Base-by-base conservation (phyloP, 2,329 filamentous ascomycete genomes). In the Colletotrichum acutatum region DNA sequence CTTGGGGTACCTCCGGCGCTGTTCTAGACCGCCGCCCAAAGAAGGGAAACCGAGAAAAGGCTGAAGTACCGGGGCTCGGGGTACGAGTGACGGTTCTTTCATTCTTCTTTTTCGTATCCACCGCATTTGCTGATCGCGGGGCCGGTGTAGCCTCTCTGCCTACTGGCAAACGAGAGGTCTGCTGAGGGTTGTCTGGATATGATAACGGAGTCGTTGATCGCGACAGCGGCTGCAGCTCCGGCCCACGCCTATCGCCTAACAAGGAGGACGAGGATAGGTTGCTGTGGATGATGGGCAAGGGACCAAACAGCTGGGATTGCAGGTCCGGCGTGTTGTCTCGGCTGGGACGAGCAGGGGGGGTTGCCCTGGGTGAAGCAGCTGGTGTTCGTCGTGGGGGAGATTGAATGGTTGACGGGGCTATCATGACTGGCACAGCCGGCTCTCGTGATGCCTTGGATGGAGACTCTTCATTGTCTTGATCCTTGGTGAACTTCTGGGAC, bases 1-100 rank as follows among this genome's bases (percentile, higher is more conserved):
- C 72, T 24, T 81, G 81, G 12, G 82, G 73, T n/a, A 82, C 79
- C 54, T 90, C 86, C 4, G 88, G 80, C 0, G 89, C 86, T 0
- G 89, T 86, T 81, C 94, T 97, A 16, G 91, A 91, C 68, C 91
- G 91, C 75, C 93, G 90, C 9, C 92, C 87, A 77, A 98, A 97
- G 66, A 98, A 87, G 1, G 93, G 92, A 80, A 98, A 97, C 2
- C 93, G 90, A 8, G 89, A 87, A 49, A 90, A 90, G 14, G 89
- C 88, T 11, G 86, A 87, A 4, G 90, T 84, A 66, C 86, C 89
- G 2, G 91, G 89, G 74, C 87, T 91, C 70, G 85, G 90, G 53
- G 84, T 84, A 77, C 88, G 83, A 75, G 83, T 79, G 11, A 76
- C 63, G 61, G 80, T 80, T 32, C 77, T 75, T 0, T 46, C 77